Evolutionary conservation across 345 rosid species (phyloP).

Genomic region (Aquilaria sinensis): DNA sequence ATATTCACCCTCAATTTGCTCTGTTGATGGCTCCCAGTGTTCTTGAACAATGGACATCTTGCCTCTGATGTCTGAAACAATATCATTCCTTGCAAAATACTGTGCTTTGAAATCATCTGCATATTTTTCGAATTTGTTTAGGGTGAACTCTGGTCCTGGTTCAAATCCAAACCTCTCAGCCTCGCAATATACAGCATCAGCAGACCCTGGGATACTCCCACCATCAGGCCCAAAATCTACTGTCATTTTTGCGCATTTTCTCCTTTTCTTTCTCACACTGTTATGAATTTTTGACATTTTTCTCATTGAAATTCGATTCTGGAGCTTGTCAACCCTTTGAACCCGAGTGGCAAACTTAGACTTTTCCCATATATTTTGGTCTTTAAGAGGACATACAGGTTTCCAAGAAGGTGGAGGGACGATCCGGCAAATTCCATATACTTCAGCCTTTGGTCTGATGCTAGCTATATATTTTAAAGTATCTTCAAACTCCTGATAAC

Average conservation of each 20-base stretch:
- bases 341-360: slow-evolving; percentile 85
- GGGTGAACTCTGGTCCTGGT: slow-evolving; percentile 84
- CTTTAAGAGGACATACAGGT: slow-evolving; percentile 89
- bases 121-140: slow-evolving; percentile 70
- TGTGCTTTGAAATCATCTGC: slow-evolving; percentile 86
- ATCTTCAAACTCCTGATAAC: slow-evolving; percentile 86
- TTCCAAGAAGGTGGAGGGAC: slow-evolving; percentile 98
- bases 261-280: slow-evolving; percentile 62
- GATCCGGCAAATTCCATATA: slow-evolving; percentile 93
- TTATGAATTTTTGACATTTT: slow-evolving; percentile 48
- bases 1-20: slow-evolving; percentile 90
- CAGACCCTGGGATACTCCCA: slow-evolving; percentile 31
- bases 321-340: slow-evolving; percentile 95
- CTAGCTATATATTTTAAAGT: slow-evolving; percentile 77
- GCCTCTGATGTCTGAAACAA: slow-evolving; percentile 23
- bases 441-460: slow-evolving; percentile 80
- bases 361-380: slow-evolving; percentile 64
- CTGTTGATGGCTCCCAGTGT: slow-evolving; percentile 56
- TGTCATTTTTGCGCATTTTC: slow-evolving; percentile 63
- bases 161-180: slow-evolving; percentile 91
- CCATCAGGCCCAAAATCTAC: slow-evolving; percentile 39
- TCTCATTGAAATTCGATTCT: slow-evolving; percentile 77
- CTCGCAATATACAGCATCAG: slow-evolving; percentile 37
- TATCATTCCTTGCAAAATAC: slow-evolving; percentile 54
- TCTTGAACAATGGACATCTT: slow-evolving; percentile 18